A percentile compares a stretch with the other conserved stretches of the same genome.
Conservation (phyloP, 352 stramenopile genomes). For the Pythium grandisporangium region DNA sequence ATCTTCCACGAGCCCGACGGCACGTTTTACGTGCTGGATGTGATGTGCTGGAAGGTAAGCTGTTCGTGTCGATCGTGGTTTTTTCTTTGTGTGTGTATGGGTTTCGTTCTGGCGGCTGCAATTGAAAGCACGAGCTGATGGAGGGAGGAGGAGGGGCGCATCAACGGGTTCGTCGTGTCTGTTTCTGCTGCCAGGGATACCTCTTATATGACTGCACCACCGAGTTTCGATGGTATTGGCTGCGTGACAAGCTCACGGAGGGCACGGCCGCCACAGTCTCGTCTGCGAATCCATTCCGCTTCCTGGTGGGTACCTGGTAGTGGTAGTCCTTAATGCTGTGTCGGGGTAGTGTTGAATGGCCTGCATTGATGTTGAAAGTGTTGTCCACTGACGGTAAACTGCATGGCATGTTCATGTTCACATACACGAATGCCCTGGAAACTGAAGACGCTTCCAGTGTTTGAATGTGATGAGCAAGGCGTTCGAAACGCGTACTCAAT, state of each 20-base stretch:
- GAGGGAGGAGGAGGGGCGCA: neutral
- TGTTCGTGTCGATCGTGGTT: neutral
- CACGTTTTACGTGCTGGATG: conserved; percentile 90
- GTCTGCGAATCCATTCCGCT: conserved; percentile 63
- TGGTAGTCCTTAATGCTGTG: no score
- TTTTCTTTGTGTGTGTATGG: no score
- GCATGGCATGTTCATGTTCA: no score
- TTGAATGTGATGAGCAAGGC: conserved; percentile 72
- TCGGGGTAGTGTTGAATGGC: no score
- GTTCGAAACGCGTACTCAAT: conserved; percentile 71
- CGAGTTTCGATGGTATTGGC: conserved; percentile 89
- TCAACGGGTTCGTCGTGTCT: neutral
- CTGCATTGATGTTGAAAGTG: no score
- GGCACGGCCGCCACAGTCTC: conserved; percentile 28
- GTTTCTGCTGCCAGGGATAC: conserved; percentile 42
- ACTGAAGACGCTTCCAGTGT: conserved; percentile 70
- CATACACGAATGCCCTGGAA: no score
- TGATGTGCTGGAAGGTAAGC: conserved; percentile 90
- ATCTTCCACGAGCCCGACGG: conserved; percentile 85
- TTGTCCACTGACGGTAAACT: no score
- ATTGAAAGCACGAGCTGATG: no score
- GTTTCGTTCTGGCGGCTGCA: no score
- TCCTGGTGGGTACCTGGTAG: conserved; percentile 32
- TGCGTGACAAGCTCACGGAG: conserved; percentile 87
- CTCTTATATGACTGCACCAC: conserved; percentile 90